Conservation (phyloP, 768 basidiomycete species). For the Rhizopogon roseolus region DNA sequence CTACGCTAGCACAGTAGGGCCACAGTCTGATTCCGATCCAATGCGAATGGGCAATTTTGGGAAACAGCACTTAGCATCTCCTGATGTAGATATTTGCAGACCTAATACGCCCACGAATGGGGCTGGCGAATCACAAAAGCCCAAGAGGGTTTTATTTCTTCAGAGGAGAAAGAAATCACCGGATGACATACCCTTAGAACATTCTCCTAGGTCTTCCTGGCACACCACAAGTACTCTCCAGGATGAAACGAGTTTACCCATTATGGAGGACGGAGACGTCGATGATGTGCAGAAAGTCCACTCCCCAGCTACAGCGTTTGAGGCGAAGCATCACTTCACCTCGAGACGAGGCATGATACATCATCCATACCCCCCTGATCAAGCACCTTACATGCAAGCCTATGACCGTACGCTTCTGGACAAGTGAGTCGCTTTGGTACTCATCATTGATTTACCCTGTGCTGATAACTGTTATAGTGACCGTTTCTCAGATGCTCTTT, state of each 20-base stretch:
- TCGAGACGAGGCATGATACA: slow-evolving; percentile 37
- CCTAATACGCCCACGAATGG: slow-evolving; percentile 8
- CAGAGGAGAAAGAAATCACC: slow-evolving; percentile 21
- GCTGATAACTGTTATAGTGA: slow-evolving; percentile 41
- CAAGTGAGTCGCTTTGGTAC: slow-evolving; percentile 39
- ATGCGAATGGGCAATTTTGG: neutral
- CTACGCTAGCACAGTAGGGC: slow-evolving; percentile 23
- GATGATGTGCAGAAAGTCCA: neutral
- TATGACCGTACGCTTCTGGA: slow-evolving; percentile 54
- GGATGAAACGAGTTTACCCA: neutral
- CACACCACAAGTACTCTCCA: neutral
- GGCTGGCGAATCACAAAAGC: slow-evolving; percentile 13
- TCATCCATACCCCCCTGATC: slow-evolving; percentile 46
- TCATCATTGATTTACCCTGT: neutral
- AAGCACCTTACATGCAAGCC: slow-evolving; percentile 62
- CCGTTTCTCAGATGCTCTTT: slow-evolving; percentile 45
- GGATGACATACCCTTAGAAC: neutral
- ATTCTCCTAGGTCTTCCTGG: slow-evolving; percentile 1
- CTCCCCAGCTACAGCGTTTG: slow-evolving; percentile 16
- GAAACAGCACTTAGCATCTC: neutral
- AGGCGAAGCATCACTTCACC: slow-evolving; percentile 18
- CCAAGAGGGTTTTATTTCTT: slow-evolving; percentile 11
- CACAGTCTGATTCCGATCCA: slow-evolving; percentile 10
- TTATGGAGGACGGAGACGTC: neutral
- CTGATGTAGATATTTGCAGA: slow-evolving; percentile 7